Conservation (phyloP, 2,329 filamentous ascomycete species). For the Cladorrhinum sp. region DNA sequence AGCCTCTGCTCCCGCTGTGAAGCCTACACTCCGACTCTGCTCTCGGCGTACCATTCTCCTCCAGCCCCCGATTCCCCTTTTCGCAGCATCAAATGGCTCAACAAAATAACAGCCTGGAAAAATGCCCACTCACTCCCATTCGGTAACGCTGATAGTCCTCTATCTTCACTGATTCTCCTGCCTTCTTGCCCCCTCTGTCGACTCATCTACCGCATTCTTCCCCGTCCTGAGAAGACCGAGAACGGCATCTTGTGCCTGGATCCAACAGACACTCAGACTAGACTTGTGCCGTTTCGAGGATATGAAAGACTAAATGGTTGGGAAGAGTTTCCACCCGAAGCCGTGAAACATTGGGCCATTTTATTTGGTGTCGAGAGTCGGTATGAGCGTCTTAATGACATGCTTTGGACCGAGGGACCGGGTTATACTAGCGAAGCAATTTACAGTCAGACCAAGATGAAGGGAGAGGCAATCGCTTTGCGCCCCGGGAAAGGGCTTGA, state of each 20-base stretch:
- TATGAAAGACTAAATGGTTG: neutral
- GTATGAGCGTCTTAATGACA: neutral
- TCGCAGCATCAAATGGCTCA: neutral
- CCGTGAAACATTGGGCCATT: neutral
- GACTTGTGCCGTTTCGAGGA: neutral
- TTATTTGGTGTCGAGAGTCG: neutral
- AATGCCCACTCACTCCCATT: neutral
- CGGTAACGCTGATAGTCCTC: neutral
- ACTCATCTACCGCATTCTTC: slow-evolving; percentile 1
- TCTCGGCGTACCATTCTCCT: neutral
- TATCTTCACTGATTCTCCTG: neutral
- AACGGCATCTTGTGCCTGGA: neutral
- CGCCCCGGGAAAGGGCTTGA: neutral
- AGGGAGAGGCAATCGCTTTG: neutral
- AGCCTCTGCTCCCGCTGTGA: neutral
- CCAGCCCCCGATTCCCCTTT: no score
- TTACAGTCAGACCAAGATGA: neutral
- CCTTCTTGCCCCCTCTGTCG: slow-evolving; percentile 1
- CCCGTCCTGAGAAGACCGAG: neutral
- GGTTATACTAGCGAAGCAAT: no score
- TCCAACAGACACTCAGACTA: neutral
- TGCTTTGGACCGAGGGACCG: neutral
- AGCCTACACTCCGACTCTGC: neutral
- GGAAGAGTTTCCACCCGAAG: neutral
- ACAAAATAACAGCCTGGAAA: neutral